phyloP scores from a whole-genome alignment of 768 basidiomycete genomes.

The Phylloporus sp. region DNA sequence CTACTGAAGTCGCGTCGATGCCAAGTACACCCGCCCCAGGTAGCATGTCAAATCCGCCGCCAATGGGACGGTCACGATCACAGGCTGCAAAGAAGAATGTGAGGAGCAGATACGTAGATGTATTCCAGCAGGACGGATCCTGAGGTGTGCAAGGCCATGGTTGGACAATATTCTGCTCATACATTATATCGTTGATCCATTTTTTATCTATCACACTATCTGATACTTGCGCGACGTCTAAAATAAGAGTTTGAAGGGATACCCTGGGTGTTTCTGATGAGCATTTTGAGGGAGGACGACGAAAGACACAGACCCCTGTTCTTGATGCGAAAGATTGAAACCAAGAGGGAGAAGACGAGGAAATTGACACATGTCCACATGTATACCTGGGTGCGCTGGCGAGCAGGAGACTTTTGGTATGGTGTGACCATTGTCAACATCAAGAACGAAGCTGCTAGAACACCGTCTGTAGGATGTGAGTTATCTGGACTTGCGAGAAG shows the following conservation, averaged over 20 bases:
- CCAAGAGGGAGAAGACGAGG: constrained; percentile 79
- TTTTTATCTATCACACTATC: constrained; percentile 21
- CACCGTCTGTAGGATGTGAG: constrained; percentile 57
- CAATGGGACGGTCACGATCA: constrained; percentile 49
- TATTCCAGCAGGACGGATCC: constrained; percentile 59
- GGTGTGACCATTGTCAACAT: constrained; percentile 82
- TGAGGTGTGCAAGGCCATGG: constrained; percentile 4
- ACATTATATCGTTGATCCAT: constrained; percentile 21
- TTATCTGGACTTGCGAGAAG: not conserved
- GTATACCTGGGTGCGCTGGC: constrained; percentile 84
- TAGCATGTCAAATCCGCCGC: constrained; percentile 26
- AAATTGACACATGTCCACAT: constrained; percentile 81
- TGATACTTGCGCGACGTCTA: constrained; percentile 30
- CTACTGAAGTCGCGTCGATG: constrained; percentile 37
- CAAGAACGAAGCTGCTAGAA: constrained; percentile 71
- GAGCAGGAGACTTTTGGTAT: constrained; percentile 59
- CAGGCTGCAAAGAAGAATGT: constrained; percentile 67
- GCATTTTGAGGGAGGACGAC: not conserved
- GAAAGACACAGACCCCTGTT: constrained; percentile 60
- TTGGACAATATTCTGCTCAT: constrained; percentile 6
- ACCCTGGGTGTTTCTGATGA: constrained; percentile 41
- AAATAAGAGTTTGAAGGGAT: constrained; percentile 76
- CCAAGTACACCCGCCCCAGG: constrained; percentile 29
- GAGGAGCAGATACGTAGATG: constrained; percentile 84
- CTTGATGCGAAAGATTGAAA: constrained; percentile 87